Evolutionary conservation across 73 alveolate genomes (phyloP).

Genomic region (Paramecium octaurelia): DNA sequence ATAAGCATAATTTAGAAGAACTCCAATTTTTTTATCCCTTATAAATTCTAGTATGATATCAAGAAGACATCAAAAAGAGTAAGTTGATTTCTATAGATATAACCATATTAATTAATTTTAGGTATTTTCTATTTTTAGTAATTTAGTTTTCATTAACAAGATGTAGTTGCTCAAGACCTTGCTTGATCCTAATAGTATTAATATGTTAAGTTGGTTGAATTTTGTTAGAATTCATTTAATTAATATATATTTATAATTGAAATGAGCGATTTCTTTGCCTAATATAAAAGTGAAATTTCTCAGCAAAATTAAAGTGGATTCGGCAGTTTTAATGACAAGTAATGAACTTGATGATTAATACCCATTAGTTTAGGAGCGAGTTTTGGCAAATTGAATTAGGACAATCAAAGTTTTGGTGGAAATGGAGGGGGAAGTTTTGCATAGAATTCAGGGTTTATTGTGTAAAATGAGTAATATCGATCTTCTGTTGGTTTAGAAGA

Average conservation of each 20-base stretch:
- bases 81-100: not conserved
- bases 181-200: not conserved
- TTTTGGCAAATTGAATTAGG: not conserved
- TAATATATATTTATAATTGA: not conserved
- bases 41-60: not conserved
- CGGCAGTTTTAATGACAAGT: not conserved
- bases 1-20: not conserved
- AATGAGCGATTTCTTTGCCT: not conserved
- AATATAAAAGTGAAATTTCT: not conserved
- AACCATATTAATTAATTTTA: not conserved
- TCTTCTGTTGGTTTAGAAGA: constrained; percentile 17
- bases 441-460: not conserved
- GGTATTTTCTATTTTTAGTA: too few relatives aligned
- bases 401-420: not conserved
- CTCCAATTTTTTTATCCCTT: not conserved
- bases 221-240: not conserved
- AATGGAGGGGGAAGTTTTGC: not conserved
- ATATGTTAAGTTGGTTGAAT: not conserved
- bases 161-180: not conserved
- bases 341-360: not conserved
- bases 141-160: not conserved
- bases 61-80: not conserved
- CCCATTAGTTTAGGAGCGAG: not conserved
- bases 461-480: not conserved
- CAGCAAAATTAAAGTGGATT: not conserved